Evolutionary conservation across 2,329 filamentous ascomycete genomes (phyloP).

Genomic region (Colletotrichum gigasporum): DNA sequence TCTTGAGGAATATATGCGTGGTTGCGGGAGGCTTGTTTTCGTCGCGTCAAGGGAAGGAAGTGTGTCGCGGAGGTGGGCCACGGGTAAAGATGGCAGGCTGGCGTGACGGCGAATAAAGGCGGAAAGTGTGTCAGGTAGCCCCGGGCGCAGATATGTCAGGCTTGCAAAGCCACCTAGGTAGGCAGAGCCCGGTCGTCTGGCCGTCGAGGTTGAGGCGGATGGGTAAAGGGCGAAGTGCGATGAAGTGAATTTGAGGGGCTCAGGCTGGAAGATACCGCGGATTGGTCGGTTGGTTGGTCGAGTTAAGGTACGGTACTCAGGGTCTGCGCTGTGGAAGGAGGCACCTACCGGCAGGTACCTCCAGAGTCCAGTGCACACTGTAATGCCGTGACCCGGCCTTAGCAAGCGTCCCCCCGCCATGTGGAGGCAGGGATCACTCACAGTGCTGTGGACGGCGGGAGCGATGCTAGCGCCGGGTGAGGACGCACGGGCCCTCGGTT

Average conservation of each 20-base stretch:
- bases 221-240: neutral
- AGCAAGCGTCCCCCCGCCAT: constrained; percentile 13
- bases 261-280: neutral
- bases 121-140: constrained; percentile 8
- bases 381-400: neutral
- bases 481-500: constrained; percentile 20
- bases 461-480: constrained; percentile 9
- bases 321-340: neutral
- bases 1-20: no score
- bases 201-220: neutral
- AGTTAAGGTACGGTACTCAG: neutral
- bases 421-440: constrained; percentile 19
- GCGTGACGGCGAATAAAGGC: neutral
- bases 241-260: constrained; percentile 4
- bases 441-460: neutral
- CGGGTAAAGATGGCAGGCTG: neutral
- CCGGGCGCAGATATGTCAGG: neutral
- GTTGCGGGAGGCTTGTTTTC: no score
- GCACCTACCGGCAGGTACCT: neutral
- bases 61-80: neutral
- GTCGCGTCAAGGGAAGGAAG: no score
- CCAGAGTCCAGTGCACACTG: neutral
- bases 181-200: neutral
- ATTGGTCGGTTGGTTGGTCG: neutral
- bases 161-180: neutral